Evolutionary conservation across 805 yeast genomes (phyloP).

Genomic region (Pichia ethanolica): DNA sequence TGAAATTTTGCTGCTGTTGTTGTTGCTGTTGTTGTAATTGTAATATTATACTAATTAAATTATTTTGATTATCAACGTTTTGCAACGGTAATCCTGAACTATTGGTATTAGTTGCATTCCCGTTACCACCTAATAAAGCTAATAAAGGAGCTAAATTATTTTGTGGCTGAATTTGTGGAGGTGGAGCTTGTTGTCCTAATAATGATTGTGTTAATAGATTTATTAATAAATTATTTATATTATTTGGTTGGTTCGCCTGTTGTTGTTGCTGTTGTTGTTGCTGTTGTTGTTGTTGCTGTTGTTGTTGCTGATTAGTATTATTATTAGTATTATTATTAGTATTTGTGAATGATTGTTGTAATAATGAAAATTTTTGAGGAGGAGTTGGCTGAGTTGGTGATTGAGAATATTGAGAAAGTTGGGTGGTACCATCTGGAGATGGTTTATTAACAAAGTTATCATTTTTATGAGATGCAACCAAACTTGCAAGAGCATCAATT

Average conservation of each 20-base stretch:
- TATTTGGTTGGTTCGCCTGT: background rate
- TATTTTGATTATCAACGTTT: background rate
- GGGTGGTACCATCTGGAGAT: background rate
- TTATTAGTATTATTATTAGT: too few species aligned
- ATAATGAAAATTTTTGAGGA: conserved; percentile 1
- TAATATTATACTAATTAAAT: background rate
- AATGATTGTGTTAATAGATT: conserved; percentile 10
- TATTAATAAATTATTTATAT: conserved; percentile 5
- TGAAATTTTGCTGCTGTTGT: background rate
- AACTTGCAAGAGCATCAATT: conserved; percentile 64
- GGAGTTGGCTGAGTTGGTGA: background rate
- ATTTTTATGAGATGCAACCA: conserved; percentile 57
- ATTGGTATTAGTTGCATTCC: too few species aligned
- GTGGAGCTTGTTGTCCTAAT: conserved; percentile 5
- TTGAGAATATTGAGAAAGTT: background rate
- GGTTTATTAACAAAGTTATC: background rate
- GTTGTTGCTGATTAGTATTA: conserved; percentile 3
- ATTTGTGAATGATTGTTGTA: background rate
- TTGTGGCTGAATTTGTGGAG: background rate
- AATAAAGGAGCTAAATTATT: background rate
- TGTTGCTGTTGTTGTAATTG: conserved; percentile 5
- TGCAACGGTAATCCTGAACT: too few species aligned
- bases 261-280: conserved; percentile 5
- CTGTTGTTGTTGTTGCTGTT: conserved; percentile 8
- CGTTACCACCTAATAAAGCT: background rate